Percentiles rank a stretch among this genome's conserved stretches.
Conservation (phyloP, 352 stramenopile genomes). For the Phytopythium montanum region DNA sequence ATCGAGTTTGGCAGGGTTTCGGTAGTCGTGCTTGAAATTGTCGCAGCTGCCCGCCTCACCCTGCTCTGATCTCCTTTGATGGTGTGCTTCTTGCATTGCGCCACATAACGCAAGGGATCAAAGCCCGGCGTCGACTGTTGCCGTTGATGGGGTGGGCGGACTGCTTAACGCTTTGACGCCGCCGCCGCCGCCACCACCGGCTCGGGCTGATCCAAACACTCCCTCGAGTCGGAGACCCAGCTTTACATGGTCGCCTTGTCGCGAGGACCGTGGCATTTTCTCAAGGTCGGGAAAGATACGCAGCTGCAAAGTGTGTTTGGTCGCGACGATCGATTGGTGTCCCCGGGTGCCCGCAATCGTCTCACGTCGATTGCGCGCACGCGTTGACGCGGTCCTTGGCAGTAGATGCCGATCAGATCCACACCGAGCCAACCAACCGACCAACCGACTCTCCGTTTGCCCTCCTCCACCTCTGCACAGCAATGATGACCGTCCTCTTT, state of each 20-base stretch:
- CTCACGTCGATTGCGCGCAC: neutral
- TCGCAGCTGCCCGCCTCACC: neutral
- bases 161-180: no score
- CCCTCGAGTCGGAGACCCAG: neutral
- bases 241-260: neutral
- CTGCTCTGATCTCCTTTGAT: neutral
- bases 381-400: neutral
- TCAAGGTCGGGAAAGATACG: conserved; percentile 1
- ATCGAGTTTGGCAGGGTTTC: neutral
- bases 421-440: neutral
- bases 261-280: neutral
- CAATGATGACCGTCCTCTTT: no score
- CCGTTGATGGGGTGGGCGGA: neutral
- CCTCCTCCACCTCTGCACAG: no score
- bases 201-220: neutral
- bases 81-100: neutral
- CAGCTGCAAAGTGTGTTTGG: neutral
- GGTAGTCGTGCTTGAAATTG: neutral
- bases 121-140: neutral
- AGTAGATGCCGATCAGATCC: neutral
- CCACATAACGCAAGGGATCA: neutral
- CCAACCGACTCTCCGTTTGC: no score
- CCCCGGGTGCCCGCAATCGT: neutral
- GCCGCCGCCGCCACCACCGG: no score
- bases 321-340: neutral